Conservation (phyloP, 2,329 filamentous ascomycete genomes). For the Xenoacremonium recifei region DNA sequence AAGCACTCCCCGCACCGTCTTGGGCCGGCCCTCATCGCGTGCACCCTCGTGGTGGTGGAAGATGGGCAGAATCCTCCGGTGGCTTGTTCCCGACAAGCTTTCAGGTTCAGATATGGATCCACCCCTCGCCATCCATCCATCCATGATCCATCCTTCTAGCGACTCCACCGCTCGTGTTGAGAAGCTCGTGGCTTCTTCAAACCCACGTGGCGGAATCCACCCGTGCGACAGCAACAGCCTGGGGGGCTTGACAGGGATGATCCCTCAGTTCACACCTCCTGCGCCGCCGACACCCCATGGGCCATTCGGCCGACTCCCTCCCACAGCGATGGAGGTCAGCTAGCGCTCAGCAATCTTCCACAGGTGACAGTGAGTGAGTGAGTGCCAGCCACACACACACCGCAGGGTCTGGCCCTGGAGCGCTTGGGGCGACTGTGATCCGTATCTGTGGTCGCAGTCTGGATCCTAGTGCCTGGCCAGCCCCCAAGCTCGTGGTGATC, state of each 20-base stretch:
- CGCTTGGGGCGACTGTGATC: too few species aligned
- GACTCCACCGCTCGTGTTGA: slow-evolving; percentile 23
- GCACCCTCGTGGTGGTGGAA: slow-evolving; percentile 10
- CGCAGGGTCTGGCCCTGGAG: too few species aligned
- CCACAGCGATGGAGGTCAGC: background rate
- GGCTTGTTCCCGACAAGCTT: background rate
- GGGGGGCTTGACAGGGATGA: slow-evolving; percentile 7
- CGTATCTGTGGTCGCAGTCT: too few species aligned
- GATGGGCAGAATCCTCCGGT: background rate
- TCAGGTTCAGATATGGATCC: background rate
- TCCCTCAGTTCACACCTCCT: slow-evolving; percentile 18
- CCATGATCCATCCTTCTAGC: too few species aligned
- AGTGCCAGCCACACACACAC: too few species aligned
- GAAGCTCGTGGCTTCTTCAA: slow-evolving; percentile 24
- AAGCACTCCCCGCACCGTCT: background rate
- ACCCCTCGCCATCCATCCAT: slow-evolving; percentile 1
- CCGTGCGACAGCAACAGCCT: slow-evolving; percentile 10
- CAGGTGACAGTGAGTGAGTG: slow-evolving; percentile 7
- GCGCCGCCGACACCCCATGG: slow-evolving; percentile 1
- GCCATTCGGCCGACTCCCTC: background rate
- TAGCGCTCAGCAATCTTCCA: too few species aligned
- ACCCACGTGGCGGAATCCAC: slow-evolving; percentile 29
- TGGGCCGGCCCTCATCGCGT: slow-evolving; percentile 8
- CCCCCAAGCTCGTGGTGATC: slow-evolving; percentile 3
- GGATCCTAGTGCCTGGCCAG: too few species aligned